A percentile compares a stretch with the other conserved stretches of the same genome.
These are phyloP conservation scores for Paxillus ammoniavirescens DNA, from an alignment of 768 basidiomycete species.

Conservation along the genomic window DNA sequence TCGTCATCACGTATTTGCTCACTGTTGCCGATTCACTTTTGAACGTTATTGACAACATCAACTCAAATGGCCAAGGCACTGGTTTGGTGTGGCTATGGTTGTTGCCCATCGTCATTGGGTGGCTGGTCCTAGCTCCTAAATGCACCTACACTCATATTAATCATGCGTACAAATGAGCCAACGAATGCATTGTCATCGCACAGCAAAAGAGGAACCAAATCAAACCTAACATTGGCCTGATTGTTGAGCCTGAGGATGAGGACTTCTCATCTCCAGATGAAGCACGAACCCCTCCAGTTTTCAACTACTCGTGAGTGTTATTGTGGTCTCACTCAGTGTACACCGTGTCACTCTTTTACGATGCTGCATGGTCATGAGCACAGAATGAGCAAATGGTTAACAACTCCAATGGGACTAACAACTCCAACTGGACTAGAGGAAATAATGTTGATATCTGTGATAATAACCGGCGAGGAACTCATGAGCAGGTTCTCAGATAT, in stretches of 20 bases:
- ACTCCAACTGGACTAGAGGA: neutral
- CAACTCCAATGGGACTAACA: neutral
- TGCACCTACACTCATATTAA: too few relatives aligned
- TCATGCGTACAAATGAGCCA: too few relatives aligned
- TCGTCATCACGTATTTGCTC: constrained; percentile 39
- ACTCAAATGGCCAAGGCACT: constrained; percentile 37
- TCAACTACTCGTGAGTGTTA: constrained; percentile 22
- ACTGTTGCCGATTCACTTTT: constrained; percentile 17
- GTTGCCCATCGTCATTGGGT: constrained; percentile 39
- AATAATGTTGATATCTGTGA: constrained; percentile 1
- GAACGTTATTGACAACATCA: constrained; percentile 18
- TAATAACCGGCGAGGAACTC: constrained; percentile 11
- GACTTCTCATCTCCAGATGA: constrained; percentile 22
- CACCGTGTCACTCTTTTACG: constrained; percentile 13
- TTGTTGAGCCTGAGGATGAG: constrained; percentile 4
- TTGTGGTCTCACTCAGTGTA: constrained; percentile 20
- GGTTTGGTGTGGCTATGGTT: constrained; percentile 46
- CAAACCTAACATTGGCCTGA: constrained; percentile 10
- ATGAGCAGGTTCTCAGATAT: constrained; percentile 22
- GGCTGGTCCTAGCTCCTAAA: constrained; percentile 41
- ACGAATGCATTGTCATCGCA: neutral
- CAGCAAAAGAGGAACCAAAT: neutral
- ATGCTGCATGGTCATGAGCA: constrained; percentile 12
- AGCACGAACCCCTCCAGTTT: constrained; percentile 22
- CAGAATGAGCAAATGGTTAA: constrained; percentile 2